Conservation (phyloP, 805 yeast genomes). For the Candida ipomoeae region DNA sequence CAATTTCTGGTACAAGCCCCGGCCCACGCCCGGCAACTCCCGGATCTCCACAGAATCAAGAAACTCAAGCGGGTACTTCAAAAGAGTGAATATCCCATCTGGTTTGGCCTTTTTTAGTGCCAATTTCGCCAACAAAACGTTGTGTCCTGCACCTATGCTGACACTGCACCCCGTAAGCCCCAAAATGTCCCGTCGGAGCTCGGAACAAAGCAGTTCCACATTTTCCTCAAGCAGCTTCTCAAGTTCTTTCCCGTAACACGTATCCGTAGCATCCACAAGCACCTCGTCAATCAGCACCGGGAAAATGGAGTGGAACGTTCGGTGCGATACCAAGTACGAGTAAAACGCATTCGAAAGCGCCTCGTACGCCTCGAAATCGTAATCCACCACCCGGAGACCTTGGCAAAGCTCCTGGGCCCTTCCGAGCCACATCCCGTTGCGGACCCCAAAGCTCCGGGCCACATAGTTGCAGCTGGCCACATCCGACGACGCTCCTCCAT, state of each 20-base stretch:
- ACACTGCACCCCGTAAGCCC: slow-evolving; percentile 56
- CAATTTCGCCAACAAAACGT: slow-evolving; percentile 73
- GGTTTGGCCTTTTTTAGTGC: slow-evolving; percentile 79
- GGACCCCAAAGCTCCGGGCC: slow-evolving; percentile 74
- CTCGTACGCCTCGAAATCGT: slow-evolving; percentile 74
- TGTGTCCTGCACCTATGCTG: slow-evolving; percentile 74
- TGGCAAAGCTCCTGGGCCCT: slow-evolving; percentile 67
- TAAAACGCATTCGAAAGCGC: slow-evolving; percentile 61
- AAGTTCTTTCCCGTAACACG: slow-evolving; percentile 12
- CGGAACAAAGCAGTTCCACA: slow-evolving; percentile 21
- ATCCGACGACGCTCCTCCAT: slow-evolving; percentile 63
- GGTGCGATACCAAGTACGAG: slow-evolving; percentile 44
- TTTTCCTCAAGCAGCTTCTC: slow-evolving; percentile 1
- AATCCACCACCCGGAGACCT: slow-evolving; percentile 55
- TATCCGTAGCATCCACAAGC: slow-evolving; percentile 56
- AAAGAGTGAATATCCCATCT: slow-evolving; percentile 49
- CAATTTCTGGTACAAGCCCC: slow-evolving; percentile 46
- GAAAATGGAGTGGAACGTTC: slow-evolving; percentile 47
- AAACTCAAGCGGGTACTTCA: slow-evolving; percentile 26
- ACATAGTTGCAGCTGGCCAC: slow-evolving; percentile 89
- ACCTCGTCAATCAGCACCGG: slow-evolving; percentile 95
- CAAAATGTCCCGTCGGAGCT: slow-evolving; percentile 40
- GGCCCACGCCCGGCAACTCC: slow-evolving; percentile 63
- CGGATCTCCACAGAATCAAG: slow-evolving; percentile 32
- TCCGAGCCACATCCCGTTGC: slow-evolving; percentile 87